These are phyloP conservation scores for Aechmea fasciata DNA, from an alignment of 176 grass and related monocot species.

Conservation along the genomic window DNA sequence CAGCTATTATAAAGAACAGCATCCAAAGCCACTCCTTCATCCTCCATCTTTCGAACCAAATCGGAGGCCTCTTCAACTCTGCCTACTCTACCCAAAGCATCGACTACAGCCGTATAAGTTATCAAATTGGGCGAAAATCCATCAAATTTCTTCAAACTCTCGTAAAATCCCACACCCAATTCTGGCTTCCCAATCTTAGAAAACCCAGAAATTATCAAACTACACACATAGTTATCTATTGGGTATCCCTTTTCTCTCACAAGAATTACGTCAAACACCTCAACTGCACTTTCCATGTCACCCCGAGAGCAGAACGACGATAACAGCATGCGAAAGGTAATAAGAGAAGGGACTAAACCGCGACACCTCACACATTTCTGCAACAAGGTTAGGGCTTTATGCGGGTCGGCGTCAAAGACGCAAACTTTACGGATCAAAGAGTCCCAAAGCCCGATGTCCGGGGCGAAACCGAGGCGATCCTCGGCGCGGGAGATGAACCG, in stretches of 20 bases:
- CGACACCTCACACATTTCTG: slow-evolving; percentile 24
- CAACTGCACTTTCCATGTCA: slow-evolving; percentile 40
- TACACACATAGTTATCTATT: slow-evolving; percentile 51
- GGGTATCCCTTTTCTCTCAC: slow-evolving; percentile 18
- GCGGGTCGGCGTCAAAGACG: slow-evolving; percentile 16
- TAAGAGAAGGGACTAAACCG: slow-evolving; percentile 15
- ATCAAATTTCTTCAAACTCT: slow-evolving; percentile 25
- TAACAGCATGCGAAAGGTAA: slow-evolving; percentile 29
- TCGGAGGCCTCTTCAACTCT: slow-evolving; percentile 29
- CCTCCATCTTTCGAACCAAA: slow-evolving; percentile 40
- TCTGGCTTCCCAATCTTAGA: slow-evolving; percentile 25
- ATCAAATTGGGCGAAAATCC: slow-evolving; percentile 45
- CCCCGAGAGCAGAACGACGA: slow-evolving; percentile 23
- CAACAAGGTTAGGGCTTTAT: slow-evolving; percentile 35
- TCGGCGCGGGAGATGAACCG: slow-evolving; percentile 12
- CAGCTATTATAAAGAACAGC: slow-evolving; percentile 44
- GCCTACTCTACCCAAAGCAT: slow-evolving; percentile 40
- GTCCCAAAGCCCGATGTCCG: slow-evolving; percentile 32
- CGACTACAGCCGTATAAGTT: slow-evolving; percentile 35
- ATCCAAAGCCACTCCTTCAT: slow-evolving; percentile 31
- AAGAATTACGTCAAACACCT: slow-evolving; percentile 53
- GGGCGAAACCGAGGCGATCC: slow-evolving; percentile 11
- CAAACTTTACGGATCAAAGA: slow-evolving; percentile 45
- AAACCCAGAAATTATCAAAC: slow-evolving; percentile 53
- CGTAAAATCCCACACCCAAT: slow-evolving; percentile 43